phyloP scores from a whole-genome alignment of 2,329 filamentous ascomycete genomes.

The Malbranchea cinnamomea region DNA sequence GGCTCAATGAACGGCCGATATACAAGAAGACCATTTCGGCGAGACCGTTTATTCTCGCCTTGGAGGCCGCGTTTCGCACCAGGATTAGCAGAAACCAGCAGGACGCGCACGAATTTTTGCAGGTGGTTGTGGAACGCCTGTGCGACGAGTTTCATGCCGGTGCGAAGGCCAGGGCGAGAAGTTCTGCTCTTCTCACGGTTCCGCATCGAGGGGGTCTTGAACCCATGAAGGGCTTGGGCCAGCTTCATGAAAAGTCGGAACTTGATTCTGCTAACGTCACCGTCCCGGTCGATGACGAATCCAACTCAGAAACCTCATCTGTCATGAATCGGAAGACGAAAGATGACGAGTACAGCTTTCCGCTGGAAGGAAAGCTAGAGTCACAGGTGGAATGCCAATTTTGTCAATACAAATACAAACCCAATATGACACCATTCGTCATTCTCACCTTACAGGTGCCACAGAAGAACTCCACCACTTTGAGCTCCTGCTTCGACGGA shows the following conservation, averaged over 20 bases:
- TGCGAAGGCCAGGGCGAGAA: conserved; percentile 47
- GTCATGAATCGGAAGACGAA: conserved; percentile 24
- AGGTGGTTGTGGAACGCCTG: conserved; percentile 80
- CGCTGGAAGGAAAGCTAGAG: conserved; percentile 79
- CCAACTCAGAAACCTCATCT: conserved; percentile 9
- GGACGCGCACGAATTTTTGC: conserved; percentile 93
- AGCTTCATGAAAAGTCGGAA: conserved; percentile 3
- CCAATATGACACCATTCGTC: conserved; percentile 72
- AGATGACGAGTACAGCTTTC: conserved; percentile 47
- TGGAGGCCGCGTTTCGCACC: conserved; percentile 78
- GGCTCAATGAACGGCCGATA: conserved; percentile 82
- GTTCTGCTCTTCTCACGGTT: conserved; percentile 6
- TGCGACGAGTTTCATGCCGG: conserved; percentile 91
- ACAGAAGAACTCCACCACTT: conserved; percentile 61
- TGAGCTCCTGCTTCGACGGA: conserved; percentile 81
- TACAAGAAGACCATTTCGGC: conserved; percentile 89
- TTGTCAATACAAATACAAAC: conserved; percentile 78
- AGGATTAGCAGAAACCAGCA: conserved; percentile 90
- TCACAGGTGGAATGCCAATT: conserved; percentile 90
- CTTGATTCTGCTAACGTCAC: conserved; percentile 23
- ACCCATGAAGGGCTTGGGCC: background rate
- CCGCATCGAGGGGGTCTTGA: background rate
- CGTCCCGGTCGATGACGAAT: conserved; percentile 19
- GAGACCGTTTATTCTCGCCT: conserved; percentile 61
- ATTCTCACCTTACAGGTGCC: conserved; percentile 86